A percentile compares a stretch with the other conserved stretches of the same genome.
These are phyloP conservation scores for Backusella parvicylindrica DNA, from an alignment of 192 early-diverging fungal species.

Conservation along the genomic window DNA sequence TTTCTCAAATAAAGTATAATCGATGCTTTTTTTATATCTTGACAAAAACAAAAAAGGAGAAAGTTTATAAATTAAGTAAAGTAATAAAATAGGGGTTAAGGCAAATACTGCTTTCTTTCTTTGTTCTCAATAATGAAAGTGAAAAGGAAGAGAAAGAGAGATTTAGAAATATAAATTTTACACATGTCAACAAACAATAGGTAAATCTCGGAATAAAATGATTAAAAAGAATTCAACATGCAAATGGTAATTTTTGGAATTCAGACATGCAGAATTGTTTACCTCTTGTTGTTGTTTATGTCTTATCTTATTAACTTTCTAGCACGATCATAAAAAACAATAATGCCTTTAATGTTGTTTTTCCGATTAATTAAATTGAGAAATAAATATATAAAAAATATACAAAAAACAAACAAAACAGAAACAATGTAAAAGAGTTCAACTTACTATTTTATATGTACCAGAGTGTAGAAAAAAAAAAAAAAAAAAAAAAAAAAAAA, in stretches of 20 bases:
- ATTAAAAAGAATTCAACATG: background rate
- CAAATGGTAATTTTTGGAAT: background rate
- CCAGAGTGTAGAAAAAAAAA: no score
- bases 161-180: background rate
- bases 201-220: background rate
- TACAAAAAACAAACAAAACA: background rate
- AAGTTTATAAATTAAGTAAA: no score
- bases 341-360: background rate
- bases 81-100: no score
- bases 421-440: background rate
- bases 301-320: background rate
- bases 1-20: no score
- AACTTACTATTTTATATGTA: background rate
- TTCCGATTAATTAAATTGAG: background rate
- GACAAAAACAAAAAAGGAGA: no score
- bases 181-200: background rate
- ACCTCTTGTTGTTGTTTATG: no score
- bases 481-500: no score
- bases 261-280: background rate
- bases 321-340: background rate
- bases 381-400: no score
- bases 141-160: background rate
- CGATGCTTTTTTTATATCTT: no score
- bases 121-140: no score
- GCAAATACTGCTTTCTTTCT: no score